Conservation (phyloP, 352 stramenopile genomes). For the Globisporangium paddicum region DNA sequence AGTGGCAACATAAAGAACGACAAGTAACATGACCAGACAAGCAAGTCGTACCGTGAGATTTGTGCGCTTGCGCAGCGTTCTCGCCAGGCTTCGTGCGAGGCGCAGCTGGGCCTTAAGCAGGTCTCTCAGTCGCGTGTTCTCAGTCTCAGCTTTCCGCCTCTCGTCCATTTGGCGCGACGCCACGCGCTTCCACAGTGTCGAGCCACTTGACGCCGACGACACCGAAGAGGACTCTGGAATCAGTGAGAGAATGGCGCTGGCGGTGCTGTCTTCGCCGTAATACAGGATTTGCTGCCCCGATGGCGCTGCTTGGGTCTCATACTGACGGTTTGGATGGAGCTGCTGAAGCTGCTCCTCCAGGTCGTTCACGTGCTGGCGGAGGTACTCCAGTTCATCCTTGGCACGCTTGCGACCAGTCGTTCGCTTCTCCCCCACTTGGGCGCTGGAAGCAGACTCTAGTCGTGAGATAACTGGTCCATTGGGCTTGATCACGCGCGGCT, state of each 20-base stretch:
- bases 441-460: too few species aligned
- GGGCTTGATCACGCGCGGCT: background rate
- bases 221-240: background rate
- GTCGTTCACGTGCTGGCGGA: conserved; percentile 4
- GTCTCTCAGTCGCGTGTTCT: background rate
- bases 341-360: conserved; percentile 2
- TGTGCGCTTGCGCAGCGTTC: background rate
- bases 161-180: conserved; percentile 1
- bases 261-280: too few species aligned
- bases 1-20: background rate
- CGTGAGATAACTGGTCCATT: background rate
- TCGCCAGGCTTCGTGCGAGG: background rate
- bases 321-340: background rate
- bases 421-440: too few species aligned
- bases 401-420: background rate
- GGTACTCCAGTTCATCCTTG: conserved; percentile 7
- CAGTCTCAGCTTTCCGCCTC: background rate
- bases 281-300: too few species aligned
- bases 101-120: conserved; percentile 1
- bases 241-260: background rate
- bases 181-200: background rate
- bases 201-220: background rate
- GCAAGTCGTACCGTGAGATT: background rate
- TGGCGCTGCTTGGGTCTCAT: too few species aligned
- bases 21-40: background rate